These are phyloP conservation scores for Aspergillus biplanus DNA, from an alignment of 495 filamentous ascomycete species.

Conservation along the genomic window DNA sequence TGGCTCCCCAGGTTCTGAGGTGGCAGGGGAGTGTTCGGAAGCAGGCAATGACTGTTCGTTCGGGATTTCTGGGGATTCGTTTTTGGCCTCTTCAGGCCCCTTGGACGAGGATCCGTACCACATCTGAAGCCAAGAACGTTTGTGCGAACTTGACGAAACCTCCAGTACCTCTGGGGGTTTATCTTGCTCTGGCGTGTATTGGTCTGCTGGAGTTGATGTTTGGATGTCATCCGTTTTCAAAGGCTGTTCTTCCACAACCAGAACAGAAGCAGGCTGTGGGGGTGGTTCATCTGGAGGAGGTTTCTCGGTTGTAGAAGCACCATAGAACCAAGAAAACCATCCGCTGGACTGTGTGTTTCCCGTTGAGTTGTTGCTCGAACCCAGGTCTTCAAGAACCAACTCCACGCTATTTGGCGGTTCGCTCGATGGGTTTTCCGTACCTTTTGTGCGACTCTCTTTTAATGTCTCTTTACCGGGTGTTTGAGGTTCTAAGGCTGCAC, in stretches of 20 bases:
- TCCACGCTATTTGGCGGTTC: conserved; percentile 20
- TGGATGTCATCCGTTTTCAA: conserved; percentile 23
- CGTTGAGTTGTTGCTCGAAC: conserved; percentile 20
- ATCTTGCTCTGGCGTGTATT: conserved; percentile 27
- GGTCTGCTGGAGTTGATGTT: conserved; percentile 18
- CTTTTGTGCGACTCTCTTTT: conserved; percentile 19
- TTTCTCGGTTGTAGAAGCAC: conserved; percentile 23
- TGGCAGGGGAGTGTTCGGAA: conserved; percentile 19
- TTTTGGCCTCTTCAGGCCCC: conserved; percentile 29
- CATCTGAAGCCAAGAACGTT: conserved; percentile 53
- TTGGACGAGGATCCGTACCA: conserved; percentile 45
- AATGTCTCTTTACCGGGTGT: conserved; percentile 30
- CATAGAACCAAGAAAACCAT: conserved; percentile 65
- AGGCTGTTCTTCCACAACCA: conserved; percentile 6
- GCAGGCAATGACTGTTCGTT: conserved; percentile 29
- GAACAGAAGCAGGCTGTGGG: conserved; percentile 14
- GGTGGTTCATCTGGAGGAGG: conserved; percentile 26
- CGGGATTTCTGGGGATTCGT: conserved; percentile 28
- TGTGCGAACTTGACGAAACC: conserved; percentile 30
- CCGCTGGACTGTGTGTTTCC: conserved; percentile 44
- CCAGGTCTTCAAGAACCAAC: conserved; percentile 15
- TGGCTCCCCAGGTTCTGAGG: conserved; percentile 24
- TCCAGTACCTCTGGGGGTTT: conserved; percentile 28
- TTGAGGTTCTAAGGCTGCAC: conserved; percentile 23
- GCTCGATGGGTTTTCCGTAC: conserved; percentile 26